Evolutionary conservation across 176 grass and related monocot species (phyloP), one percentile per base, ranked within the genome.

Genomic region (Triticum urartu): DNA sequence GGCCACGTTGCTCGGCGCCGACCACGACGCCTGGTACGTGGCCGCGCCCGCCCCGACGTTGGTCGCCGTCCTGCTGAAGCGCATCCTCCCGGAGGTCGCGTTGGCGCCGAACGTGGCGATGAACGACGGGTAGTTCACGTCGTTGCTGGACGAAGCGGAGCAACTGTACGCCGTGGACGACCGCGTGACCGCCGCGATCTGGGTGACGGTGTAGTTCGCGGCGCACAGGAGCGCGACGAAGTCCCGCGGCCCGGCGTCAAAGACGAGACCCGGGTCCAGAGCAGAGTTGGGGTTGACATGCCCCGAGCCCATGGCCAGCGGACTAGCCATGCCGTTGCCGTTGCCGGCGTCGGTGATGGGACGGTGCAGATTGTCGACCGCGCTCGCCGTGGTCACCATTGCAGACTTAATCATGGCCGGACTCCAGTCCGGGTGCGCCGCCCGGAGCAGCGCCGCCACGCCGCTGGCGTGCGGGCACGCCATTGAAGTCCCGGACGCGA

Each of bases 231-330:
- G 68, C 3, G 70, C 86, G 36, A 91, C 42, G 52, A 93, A 95
- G 66, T 93, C 95, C 5, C 10, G 6, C 39, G 3, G 5, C 56
- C 26, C 69, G 22, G 82, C 92, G 58, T 97, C 85, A 11, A 89
- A 97, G 21, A 97, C 89, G 11, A 97, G 39, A 1, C 90, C 89
- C 0, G 95, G 95, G 32, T 94, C 81, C 39, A 94, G 83, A 0
- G 90, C 87, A n/a, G 60, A 65, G 78, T 97, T 94, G 0, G 95
- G 92, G 21, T 81, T 8, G 56, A 97, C 76, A 10, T 88, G 84
- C n/a, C 92, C 90, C 1, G 88, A 92, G 3, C 95, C 92, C 84
- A 92, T 91, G 14, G 78, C 90, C 32, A 92, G 36, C 5, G 92
- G 90, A 42, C 64, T 91, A 6, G 89, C 85, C 26, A 8, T 64